Conservation (phyloP, 306 rosid genomes). For the Lithocarpus polystachyus region DNA sequence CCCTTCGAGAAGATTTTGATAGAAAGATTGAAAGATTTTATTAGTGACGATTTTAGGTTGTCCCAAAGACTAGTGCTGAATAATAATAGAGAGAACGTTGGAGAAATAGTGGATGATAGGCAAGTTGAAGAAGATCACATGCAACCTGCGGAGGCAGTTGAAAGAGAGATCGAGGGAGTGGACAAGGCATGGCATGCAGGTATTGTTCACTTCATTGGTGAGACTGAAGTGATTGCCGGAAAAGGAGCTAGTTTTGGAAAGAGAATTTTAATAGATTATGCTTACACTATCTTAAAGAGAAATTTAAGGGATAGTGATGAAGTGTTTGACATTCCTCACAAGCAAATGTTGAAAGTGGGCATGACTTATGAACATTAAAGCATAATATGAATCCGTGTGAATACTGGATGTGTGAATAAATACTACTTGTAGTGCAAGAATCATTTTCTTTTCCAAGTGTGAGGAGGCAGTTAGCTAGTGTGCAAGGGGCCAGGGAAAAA, state of each 20-base stretch:
- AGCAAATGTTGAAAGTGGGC: too few relatives aligned
- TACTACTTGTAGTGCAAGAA: too few relatives aligned
- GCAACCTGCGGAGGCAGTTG: not conserved
- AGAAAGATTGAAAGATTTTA: constrained; percentile 44
- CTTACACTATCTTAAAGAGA: constrained; percentile 50
- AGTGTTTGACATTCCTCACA: too few relatives aligned
- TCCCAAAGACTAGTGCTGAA: not conserved
- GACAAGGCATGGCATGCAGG: constrained; percentile 52
- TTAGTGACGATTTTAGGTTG: constrained; percentile 17
- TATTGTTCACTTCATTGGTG: constrained; percentile 67
- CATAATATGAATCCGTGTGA: too few relatives aligned
- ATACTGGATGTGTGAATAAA: too few relatives aligned
- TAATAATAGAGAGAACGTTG: not conserved
- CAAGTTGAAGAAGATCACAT: not conserved
- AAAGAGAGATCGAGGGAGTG: constrained; percentile 38
- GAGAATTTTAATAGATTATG: constrained; percentile 18
- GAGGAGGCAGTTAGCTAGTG: too few relatives aligned
- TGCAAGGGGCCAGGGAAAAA: too few relatives aligned
- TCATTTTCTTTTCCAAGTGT: too few relatives aligned
- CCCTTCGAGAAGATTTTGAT: constrained; percentile 55
- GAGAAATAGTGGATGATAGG: not conserved
- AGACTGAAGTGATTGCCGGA: constrained; percentile 57
- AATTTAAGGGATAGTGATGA: constrained; percentile 42
- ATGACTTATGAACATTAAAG: too few relatives aligned
- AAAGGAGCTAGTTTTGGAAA: constrained; percentile 23